Conservation (phyloP, 192 early-diverging fungal genomes). For the Globomyces pollinis-pini region DNA sequence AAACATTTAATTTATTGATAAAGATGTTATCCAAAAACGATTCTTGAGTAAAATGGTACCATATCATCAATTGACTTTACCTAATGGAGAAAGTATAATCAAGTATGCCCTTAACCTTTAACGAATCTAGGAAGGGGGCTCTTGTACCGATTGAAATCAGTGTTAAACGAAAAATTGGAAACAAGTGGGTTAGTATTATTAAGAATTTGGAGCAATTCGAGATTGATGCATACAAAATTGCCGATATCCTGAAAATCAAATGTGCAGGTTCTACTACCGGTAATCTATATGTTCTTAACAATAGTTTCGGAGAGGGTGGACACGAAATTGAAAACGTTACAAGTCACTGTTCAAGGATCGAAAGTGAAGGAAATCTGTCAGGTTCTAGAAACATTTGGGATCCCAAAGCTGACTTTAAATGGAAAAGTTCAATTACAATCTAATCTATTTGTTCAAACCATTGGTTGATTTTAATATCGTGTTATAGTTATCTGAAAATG, state of each 20-base stretch:
- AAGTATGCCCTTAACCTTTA: background rate
- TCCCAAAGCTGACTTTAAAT: too few relatives aligned
- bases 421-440: too few relatives aligned
- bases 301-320: too few relatives aligned
- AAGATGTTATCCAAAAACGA: slow-evolving; percentile 39
- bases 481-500: too few relatives aligned
- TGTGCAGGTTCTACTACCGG: slow-evolving; percentile 62
- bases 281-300: too few relatives aligned
- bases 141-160: slow-evolving; percentile 43
- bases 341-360: too few relatives aligned
- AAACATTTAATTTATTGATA: too few relatives aligned
- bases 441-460: too few relatives aligned
- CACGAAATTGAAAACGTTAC: too few relatives aligned
- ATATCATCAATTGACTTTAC: slow-evolving; percentile 42
- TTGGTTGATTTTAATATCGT: too few relatives aligned
- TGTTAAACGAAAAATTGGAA: slow-evolving; percentile 52
- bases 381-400: too few relatives aligned
- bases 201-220: slow-evolving; percentile 54
- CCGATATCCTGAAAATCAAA: slow-evolving; percentile 45
- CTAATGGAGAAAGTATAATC: slow-evolving; percentile 18
- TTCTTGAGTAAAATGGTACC: slow-evolving; percentile 45
- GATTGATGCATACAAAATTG: slow-evolving; percentile 55
- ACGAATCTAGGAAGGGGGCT: slow-evolving; percentile 28
- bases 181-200: slow-evolving; percentile 61
- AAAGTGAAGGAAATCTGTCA: too few relatives aligned